phyloP scores from a whole-genome alignment of 371 early-diverging fungal species.

The Mucor mucedo region DNA sequence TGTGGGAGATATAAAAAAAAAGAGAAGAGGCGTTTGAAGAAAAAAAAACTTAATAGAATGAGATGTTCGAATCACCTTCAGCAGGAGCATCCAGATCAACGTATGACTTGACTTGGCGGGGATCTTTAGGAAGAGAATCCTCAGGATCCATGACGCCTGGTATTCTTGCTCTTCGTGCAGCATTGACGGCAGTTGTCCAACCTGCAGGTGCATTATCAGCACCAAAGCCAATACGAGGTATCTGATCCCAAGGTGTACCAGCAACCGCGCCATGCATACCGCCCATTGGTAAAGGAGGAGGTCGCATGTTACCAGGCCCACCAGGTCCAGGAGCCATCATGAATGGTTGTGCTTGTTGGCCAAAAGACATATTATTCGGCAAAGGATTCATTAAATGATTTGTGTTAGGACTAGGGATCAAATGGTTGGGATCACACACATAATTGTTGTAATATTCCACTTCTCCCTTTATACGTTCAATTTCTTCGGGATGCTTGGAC shows the following conservation, averaged over 20 bases:
- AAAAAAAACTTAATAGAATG: constrained; percentile 41
- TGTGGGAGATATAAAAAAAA: background rate
- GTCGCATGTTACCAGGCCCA: constrained; percentile 13
- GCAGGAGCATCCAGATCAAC: constrained; percentile 90
- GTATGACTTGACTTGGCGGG: constrained; percentile 83
- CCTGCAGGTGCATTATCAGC: constrained; percentile 22
- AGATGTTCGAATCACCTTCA: constrained; percentile 77
- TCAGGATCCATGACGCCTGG: constrained; percentile 34
- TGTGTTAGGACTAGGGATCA: constrained; percentile 43
- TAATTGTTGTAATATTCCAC: constrained; percentile 86
- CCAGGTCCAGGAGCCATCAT: constrained; percentile 20
- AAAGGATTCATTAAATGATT: constrained; percentile 11
- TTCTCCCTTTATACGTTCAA: constrained; percentile 63
- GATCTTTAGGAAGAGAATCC: constrained; percentile 56
- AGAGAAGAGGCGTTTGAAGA: background rate
- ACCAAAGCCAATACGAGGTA: constrained; percentile 72
- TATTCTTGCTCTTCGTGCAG: constrained; percentile 15
- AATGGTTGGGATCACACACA: constrained; percentile 79
- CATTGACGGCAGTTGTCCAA: constrained; percentile 16
- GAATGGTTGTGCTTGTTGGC: constrained; percentile 19
- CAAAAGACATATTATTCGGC: constrained; percentile 9
- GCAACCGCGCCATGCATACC: constrained; percentile 38
- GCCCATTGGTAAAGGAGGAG: constrained; percentile 16
- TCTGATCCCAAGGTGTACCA: constrained; percentile 70
- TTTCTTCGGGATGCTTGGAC: constrained; percentile 82